Evolutionary conservation across 1,139 yeast genomes (phyloP).

Genomic region (Yarrowia galli): DNA sequence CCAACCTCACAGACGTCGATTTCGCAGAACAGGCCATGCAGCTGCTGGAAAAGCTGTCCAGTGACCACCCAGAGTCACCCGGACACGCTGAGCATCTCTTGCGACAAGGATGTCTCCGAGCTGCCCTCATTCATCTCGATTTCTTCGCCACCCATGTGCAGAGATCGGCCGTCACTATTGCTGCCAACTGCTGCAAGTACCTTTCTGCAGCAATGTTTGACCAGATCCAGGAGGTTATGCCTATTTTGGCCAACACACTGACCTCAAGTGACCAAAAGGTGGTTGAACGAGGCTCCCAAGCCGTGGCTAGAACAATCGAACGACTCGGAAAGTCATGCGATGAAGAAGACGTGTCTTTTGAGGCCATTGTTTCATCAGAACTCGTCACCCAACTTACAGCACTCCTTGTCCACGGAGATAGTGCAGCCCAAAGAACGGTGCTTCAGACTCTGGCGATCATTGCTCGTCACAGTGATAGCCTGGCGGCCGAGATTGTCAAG

Average conservation of each 20-base stretch:
- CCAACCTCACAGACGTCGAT: constrained; percentile 84
- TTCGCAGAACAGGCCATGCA: constrained; percentile 85
- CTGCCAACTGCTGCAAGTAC: constrained; percentile 74
- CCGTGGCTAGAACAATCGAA: constrained; percentile 67
- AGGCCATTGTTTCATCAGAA: constrained; percentile 13
- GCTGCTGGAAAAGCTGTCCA: constrained; percentile 52
- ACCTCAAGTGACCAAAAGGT: constrained; percentile 67
- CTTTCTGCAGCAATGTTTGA: constrained; percentile 57
- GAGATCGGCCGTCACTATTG: constrained; percentile 77
- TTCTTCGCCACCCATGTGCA: constrained; percentile 92
- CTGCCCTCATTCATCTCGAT: constrained; percentile 79
- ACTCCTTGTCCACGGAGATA: constrained; percentile 20
- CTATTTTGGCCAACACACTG: constrained; percentile 67
- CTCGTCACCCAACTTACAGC: constrained; percentile 26
- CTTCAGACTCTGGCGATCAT: constrained; percentile 24
- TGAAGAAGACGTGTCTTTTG: constrained; percentile 18
- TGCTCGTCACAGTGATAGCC: constrained; percentile 18
- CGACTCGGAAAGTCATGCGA: constrained; percentile 53
- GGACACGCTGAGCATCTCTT: constrained; percentile 50
- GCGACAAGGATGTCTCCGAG: constrained; percentile 65
- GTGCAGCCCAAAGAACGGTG: constrained; percentile 14
- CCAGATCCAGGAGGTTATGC: constrained; percentile 64
- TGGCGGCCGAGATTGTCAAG: constrained; percentile 33
- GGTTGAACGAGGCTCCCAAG: constrained; percentile 73
- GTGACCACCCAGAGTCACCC: constrained; percentile 42